Base-by-base conservation (phyloP, 2,329 filamentous ascomycete genomes). In the Lasiodiplodia sp. region DNA sequence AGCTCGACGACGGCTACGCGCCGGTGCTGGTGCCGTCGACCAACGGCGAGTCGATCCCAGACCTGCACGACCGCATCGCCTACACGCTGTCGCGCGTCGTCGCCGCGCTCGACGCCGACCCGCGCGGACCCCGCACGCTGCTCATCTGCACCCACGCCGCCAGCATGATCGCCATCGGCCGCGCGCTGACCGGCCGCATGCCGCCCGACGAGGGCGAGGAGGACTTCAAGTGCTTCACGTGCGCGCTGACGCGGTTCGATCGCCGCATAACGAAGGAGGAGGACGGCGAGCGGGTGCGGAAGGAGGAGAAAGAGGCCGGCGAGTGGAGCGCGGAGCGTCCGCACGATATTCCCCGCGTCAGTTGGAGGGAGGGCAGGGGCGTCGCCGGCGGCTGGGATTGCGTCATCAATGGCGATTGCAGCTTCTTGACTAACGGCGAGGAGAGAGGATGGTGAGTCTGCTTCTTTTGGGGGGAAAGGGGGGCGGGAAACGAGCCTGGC, bases 111-210 rank as follows among this genome's bases (percentile, higher is more conserved):
- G 94, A 97, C 76, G 76, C 78, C 7, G 85, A 88, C 60, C 83
- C 91, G 60, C 87, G 89, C n/a, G 84, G 87, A 49, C 83, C 85
- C 40, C 88, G 87, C 73, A 87, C 92, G 0, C 85, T 97, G 28
- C 80, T 97, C 51, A 85, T 99, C 49, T 97, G 93, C 80, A 91
- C 92, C 1, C 96, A 99, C 82, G 96, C 96, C 1, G 96, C 96
- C 4, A 89, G 91, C 12, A 87, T 98, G 75, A 97, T 99, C 77
- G 91, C 92, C 10, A 87, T 96, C 72, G 95, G 95, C 0, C 87
- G 96, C 51, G 90, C 89, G 0, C 83, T 99, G 73, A 97, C 94
- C 2, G 94, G 93, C 11, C 71, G 74, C 34, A 90, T 95, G 86
- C 94, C 94, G 0, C 86, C 88, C 0, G 88, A 91, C 76, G 84